Base-by-base conservation (phyloP, 192 early-diverging fungal genomes). In the Umbelopsis isabellina region DNA sequence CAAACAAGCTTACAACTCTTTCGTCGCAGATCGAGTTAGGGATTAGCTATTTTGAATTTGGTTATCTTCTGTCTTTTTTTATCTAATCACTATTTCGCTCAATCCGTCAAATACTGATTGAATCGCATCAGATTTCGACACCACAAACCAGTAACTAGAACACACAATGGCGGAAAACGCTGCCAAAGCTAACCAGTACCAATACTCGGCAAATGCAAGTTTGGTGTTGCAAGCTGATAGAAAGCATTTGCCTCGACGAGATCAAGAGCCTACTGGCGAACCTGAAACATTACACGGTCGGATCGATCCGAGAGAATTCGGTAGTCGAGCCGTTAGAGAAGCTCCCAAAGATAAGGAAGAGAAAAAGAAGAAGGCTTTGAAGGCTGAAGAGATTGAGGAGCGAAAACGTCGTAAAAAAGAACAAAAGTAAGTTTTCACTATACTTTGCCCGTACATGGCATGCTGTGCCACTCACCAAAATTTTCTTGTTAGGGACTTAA, bases 221-320 rank as follows among this genome's bases (percentile, higher is more conserved):
- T 85, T 98, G 68, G 98, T 99, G 4, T 88, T 98, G 30, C 92
- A 95, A 45, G 92, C 95, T 16, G 94, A 97, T 78, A 86, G 98
- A 22, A 87, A 90, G 51, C 84, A 85, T 18, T 80, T 90, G 52
- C 88, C 91, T 41, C 90, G 95, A 30, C 88, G 96, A 47, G 91
- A 92, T 79, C 87, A 95, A 70, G 95, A 98, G 73, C 95, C 95
- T 18, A 94, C 92, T 41, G 97, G 96, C n/a, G 97, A 98, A 72
- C 88, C 94, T 47, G 97, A 97, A 79, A 89, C 94, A 6, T 84
- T 99, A 21, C 91, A 87, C 82, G 97, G 96, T 33, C 84, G 88
- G 45, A 90, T 99, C 16, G 88, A 94, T 79, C 81, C 87, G 2
- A 91, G 90, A 71, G 85, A 91, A 35, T 94, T 99, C 84, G 98